Conservation (phyloP, 257 asterid genomes). For the Jasminum sambac region DNA sequence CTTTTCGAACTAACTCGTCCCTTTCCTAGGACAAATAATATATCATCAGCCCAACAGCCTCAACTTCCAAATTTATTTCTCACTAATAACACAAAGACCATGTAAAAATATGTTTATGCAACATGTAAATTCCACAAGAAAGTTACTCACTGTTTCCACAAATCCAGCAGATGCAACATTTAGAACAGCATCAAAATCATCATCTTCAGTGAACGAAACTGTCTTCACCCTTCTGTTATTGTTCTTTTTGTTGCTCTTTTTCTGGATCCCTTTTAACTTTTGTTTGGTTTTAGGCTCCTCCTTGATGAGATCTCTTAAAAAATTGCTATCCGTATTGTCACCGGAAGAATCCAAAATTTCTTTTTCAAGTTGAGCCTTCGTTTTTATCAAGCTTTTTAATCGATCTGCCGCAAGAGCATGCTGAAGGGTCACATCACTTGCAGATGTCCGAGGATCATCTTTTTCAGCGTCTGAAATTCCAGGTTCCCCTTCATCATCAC, state of each 20-base stretch:
- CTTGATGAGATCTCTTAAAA: constrained; percentile 56
- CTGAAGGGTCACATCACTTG: constrained; percentile 70
- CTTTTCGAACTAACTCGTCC: constrained; percentile 92
- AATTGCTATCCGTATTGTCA: constrained; percentile 33
- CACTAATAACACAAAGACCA: neutral
- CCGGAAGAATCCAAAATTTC: constrained; percentile 57
- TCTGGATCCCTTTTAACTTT: constrained; percentile 40
- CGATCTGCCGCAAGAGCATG: constrained; percentile 92
- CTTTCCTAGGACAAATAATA: constrained; percentile 68
- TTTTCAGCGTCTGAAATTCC: constrained; percentile 40
- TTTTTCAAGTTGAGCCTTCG: constrained; percentile 69
- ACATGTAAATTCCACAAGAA: constrained; percentile 17
- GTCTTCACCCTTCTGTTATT: constrained; percentile 54
- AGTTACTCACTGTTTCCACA: constrained; percentile 85
- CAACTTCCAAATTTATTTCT: neutral
- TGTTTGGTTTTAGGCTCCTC: constrained; percentile 58
- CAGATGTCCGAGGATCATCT: constrained; percentile 42
- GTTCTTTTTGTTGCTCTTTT: constrained; percentile 40
- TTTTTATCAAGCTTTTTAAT: constrained; percentile 65
- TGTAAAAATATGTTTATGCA: constrained; percentile 15
- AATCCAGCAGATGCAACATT: constrained; percentile 89
- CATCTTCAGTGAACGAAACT: constrained; percentile 64
- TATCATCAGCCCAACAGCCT: constrained; percentile 18
- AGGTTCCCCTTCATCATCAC: constrained; percentile 35
- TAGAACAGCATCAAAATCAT: constrained; percentile 80